phyloP scores from a whole-genome alignment of 2,329 filamentous ascomycete genomes.

The Cordyceps tenuipes region DNA sequence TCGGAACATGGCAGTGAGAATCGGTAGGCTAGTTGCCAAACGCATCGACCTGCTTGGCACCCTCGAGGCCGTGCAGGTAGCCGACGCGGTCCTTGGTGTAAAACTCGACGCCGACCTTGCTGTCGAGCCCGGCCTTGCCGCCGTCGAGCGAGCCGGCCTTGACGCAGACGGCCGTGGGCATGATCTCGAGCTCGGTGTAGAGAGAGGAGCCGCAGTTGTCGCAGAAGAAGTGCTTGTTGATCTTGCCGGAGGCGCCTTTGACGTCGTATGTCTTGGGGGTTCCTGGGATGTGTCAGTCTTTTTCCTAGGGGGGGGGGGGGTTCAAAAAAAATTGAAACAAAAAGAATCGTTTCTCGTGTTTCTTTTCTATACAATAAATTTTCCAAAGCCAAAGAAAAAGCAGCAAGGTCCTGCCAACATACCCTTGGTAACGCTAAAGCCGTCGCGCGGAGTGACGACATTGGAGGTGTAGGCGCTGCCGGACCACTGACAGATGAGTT shows the following conservation, averaged over 20 bases:
- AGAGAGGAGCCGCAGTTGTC: conserved; percentile 40
- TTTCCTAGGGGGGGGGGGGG: too few species aligned
- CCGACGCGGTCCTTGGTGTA: conserved; percentile 41
- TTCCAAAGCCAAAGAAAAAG: background rate
- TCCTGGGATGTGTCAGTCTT: conserved; percentile 23
- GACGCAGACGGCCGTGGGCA: conserved; percentile 40
- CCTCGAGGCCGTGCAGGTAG: conserved; percentile 33
- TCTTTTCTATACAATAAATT: too few species aligned
- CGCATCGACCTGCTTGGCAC: conserved; percentile 37
- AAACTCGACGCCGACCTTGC: conserved; percentile 41
- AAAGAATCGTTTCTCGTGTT: background rate
- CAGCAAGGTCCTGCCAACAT: background rate
- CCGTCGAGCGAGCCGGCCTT: conserved; percentile 45
- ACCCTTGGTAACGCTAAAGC: conserved; percentile 43
- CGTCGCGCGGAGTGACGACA: conserved; percentile 36
- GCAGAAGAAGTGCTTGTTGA: conserved; percentile 50
- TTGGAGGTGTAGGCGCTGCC: conserved; percentile 49
- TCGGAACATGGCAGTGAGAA: too few species aligned
- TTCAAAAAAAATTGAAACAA: background rate
- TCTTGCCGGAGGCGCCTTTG: conserved; percentile 41
- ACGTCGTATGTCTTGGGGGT: conserved; percentile 39
- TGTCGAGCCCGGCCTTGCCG: conserved; percentile 33
- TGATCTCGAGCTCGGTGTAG: conserved; percentile 44
- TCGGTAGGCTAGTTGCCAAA: conserved; percentile 15
- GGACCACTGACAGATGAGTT: conserved; percentile 29